Evolutionary conservation across 768 basidiomycete species (phyloP), one percentile per base, ranked within the genome.

Genomic region (Podaxis sp.): DNA sequence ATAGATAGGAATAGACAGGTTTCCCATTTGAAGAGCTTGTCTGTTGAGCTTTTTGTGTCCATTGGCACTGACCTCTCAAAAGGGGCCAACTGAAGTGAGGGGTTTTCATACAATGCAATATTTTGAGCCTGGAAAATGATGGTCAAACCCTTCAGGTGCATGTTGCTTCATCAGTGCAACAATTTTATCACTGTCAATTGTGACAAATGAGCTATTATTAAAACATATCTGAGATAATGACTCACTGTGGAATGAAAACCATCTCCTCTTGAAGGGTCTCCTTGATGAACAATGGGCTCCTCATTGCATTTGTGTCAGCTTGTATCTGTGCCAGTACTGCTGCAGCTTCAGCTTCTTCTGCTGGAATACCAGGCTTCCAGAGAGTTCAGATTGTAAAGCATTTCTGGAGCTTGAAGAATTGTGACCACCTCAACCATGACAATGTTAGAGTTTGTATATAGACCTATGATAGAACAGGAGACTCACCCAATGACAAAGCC

Each of bases 1-100:
- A n/a, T n/a, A n/a, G n/a, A n/a, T n/a, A n/a, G n/a, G n/a, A n/a
- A n/a, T n/a, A 4, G 65, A 60, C 29, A 72, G 68, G 19, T 65
- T 66, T 13, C 70, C 72, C 70, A 73, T 73, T 24, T 54, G 53
- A 0, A 73, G 63, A 4, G 68, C 71, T 37, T 70, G 52, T n/a
- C 38, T 41, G 19, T 54, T 54, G 19, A 61, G 52, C 19, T 61
- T 61, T 40, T 61, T 24, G 24, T 61, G 71, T 0, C 71, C 70
- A 56, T 73, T 69, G n/a, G 67, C 64, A 58, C 69, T 67, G 22
- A 70, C 53, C 54, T 72, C 68, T 37, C 70, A 68, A 54, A 65
- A 67, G 1, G 68, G 67, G 0, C 72, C 70, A 25, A 70, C 55
- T 12, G 67, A 65, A 43, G 52, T 51, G 11, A 72, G 64, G 7